These are phyloP conservation scores for Blastobotrys persicus DNA, from an alignment of 1,139 yeast species.

Conservation along the genomic window DNA sequence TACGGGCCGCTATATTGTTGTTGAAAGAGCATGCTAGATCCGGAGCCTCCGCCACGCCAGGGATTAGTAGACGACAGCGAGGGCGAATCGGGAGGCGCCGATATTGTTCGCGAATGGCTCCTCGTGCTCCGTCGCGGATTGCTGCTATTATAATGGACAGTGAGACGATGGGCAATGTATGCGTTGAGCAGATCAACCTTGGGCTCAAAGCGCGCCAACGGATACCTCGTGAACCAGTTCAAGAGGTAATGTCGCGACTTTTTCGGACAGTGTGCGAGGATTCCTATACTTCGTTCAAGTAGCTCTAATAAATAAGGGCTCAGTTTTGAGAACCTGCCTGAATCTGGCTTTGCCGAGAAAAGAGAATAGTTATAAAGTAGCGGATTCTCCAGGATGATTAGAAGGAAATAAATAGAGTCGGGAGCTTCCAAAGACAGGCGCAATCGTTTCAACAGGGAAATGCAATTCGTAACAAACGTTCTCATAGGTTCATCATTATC, in stretches of 20 bases:
- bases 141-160: constrained; percentile 21
- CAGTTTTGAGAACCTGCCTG: constrained; percentile 10
- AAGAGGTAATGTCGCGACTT: constrained; percentile 47
- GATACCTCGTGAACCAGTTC: constrained; percentile 54
- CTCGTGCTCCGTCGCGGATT: constrained; percentile 6
- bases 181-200: constrained; percentile 40
- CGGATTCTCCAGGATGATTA: constrained; percentile 38
- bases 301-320: constrained; percentile 55
- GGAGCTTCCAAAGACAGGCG: constrained; percentile 25
- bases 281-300: constrained; percentile 62
- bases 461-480: constrained; percentile 24
- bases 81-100: constrained; percentile 7
- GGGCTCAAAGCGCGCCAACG: constrained; percentile 30
- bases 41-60: background rate
- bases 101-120: constrained; percentile 1
- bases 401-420: constrained; percentile 29
- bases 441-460: constrained; percentile 32
- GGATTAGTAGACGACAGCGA: background rate
- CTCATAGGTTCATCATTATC: constrained; percentile 24
- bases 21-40: background rate
- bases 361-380: constrained; percentile 27
- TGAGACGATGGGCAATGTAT: constrained; percentile 39
- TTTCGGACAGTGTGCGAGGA: constrained; percentile 52
- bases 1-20: background rate
- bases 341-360: constrained; percentile 20